phyloP scores from a whole-genome alignment of 805 yeast species.

The Pichia phayaonensis region DNA sequence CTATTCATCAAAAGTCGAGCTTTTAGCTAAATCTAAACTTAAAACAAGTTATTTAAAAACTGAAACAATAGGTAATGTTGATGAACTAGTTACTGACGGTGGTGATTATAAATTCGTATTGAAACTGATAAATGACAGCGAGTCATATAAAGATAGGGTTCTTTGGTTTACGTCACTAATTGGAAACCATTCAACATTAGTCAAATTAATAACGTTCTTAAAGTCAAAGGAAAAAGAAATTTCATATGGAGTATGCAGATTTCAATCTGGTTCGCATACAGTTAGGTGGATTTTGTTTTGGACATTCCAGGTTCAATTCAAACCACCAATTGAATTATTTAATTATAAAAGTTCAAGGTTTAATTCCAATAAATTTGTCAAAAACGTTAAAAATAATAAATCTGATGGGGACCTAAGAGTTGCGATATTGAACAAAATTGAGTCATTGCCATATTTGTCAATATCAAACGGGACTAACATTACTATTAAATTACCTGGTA shows the following conservation, averaged over 20 bases:
- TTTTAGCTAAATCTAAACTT: constrained; percentile 15
- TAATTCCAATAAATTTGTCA: neutral
- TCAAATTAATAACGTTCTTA: neutral
- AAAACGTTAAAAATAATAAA: neutral
- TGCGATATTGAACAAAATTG: neutral
- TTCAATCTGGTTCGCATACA: constrained; percentile 23
- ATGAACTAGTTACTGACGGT: constrained; percentile 37
- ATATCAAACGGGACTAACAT: neutral
- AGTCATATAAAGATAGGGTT: neutral
- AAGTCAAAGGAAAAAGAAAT: neutral
- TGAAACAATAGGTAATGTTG: constrained; percentile 25
- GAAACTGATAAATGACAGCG: constrained; percentile 12
- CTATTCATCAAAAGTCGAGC: constrained; percentile 31
- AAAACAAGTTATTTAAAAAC: constrained; percentile 18
- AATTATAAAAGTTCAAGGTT: neutral
- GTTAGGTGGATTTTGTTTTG: constrained; percentile 34
- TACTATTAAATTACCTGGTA: constrained; percentile 8
- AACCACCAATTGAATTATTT: constrained; percentile 12
- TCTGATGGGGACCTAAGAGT: neutral
- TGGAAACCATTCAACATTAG: constrained; percentile 11
- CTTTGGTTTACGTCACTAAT: constrained; percentile 13
- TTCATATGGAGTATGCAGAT: constrained; percentile 27
- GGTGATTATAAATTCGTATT: constrained; percentile 39
- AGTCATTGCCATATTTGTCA: constrained; percentile 2
- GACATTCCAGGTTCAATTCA: constrained; percentile 21